These are phyloP conservation scores for Sextonia rubra DNA, from an alignment of 164 flowering plant species.

Conservation along the genomic window DNA sequence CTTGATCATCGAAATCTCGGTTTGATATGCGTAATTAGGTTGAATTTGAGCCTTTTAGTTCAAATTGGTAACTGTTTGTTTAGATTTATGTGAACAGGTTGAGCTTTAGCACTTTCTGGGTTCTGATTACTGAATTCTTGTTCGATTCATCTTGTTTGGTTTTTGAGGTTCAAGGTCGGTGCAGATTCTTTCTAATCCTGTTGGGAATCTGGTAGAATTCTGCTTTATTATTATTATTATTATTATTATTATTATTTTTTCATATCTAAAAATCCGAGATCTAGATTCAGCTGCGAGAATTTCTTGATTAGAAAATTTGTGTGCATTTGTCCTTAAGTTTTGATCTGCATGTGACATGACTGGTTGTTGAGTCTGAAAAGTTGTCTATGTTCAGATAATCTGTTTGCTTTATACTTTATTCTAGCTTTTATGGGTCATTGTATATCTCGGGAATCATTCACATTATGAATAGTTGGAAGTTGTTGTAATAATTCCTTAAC, in stretches of 20 bases:
- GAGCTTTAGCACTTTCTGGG: background rate
- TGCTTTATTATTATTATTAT: too few relatives aligned
- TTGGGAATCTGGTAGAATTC: background rate
- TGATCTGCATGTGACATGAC: background rate
- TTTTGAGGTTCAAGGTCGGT: slow-evolving; percentile 20
- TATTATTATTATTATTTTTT: background rate
- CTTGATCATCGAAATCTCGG: too few relatives aligned
- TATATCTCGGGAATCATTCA: background rate
- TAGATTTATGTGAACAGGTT: too few relatives aligned
- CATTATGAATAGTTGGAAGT: too few relatives aligned
- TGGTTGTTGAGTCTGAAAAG: background rate
- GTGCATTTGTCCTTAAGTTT: background rate
- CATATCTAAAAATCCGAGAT: slow-evolving; percentile 7
- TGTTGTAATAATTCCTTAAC: too few relatives aligned
- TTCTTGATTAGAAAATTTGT: background rate
- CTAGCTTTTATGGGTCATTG: background rate
- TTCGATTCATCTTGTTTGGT: background rate
- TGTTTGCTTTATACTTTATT: background rate
- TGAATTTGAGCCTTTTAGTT: too few relatives aligned
- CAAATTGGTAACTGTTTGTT: too few relatives aligned
- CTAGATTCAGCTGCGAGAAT: slow-evolving; percentile 1
- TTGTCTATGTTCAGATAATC: background rate
- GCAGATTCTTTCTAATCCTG: background rate
- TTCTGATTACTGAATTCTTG: background rate
- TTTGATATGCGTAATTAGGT: too few relatives aligned